These are phyloP conservation scores for Dactylellina drechsleri DNA, from an alignment of 2,329 filamentous ascomycete genomes.

Conservation along the genomic window DNA sequence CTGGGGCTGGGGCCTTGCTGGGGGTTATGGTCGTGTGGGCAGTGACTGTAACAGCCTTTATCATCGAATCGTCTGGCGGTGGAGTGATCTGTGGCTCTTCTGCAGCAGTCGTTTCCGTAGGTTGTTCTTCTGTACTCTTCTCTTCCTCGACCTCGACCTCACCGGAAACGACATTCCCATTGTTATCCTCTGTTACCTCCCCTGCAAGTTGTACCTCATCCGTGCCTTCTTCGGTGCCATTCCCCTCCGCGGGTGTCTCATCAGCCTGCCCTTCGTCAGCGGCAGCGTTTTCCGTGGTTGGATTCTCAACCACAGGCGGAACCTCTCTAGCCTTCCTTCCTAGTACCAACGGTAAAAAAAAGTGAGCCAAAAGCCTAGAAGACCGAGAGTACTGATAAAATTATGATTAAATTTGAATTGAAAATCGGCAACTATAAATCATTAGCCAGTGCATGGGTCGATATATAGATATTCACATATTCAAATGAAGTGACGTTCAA, in stretches of 20 bases:
- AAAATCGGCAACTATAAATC: too few relatives aligned
- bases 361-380: too few relatives aligned
- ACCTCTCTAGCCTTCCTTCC: constrained; percentile 17
- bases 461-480: too few relatives aligned
- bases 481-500: background rate
- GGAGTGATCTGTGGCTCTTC: background rate
- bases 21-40: constrained; percentile 1
- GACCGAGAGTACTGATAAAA: too few relatives aligned
- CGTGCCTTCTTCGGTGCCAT: background rate
- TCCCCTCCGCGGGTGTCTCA: background rate
- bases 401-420: too few relatives aligned
- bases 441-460: too few relatives aligned
- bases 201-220: background rate
- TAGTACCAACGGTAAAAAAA: too few relatives aligned
- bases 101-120: background rate
- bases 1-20: constrained; percentile 4
- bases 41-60: background rate
- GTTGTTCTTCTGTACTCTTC: constrained; percentile 10
- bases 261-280: background rate
- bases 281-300: background rate
- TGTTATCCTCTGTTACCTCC: background rate
- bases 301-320: background rate
- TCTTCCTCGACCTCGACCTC: background rate
- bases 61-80: background rate
- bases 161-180: background rate